These are phyloP conservation scores for Fusarium compactum DNA, from an alignment of 2,329 filamentous ascomycete species.

Conservation along the genomic window DNA sequence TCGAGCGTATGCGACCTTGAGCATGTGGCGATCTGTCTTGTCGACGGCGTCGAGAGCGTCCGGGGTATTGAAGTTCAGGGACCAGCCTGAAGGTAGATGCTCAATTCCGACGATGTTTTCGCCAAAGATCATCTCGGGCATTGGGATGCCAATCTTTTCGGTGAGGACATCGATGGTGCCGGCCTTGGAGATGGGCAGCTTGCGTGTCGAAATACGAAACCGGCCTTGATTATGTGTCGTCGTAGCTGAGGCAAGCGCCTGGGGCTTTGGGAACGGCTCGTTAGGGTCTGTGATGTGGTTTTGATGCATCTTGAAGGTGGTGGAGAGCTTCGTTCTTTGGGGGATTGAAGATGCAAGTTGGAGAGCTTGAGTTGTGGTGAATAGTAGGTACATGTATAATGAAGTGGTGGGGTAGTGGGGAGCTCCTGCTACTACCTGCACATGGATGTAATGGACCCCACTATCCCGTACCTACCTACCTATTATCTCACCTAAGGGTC, in stretches of 20 bases:
- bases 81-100: constrained; percentile 82
- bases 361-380: constrained; percentile 14
- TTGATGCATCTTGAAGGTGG: constrained; percentile 46
- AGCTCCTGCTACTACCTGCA: constrained; percentile 1
- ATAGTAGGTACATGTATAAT: background rate
- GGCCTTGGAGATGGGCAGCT: constrained; percentile 94
- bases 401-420: constrained; percentile 13
- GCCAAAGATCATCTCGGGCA: constrained; percentile 99
- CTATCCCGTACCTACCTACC: background rate
- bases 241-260: constrained; percentile 66
- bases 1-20: constrained; percentile 91
- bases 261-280: constrained; percentile 67
- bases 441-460: background rate
- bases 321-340: background rate
- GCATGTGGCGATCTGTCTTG: constrained; percentile 91
- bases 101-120: constrained; percentile 86
- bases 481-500: background rate
- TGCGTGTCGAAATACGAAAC: constrained; percentile 84
- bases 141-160: constrained; percentile 81
- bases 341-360: background rate
- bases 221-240: constrained; percentile 68
- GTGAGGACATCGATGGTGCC: constrained; percentile 90
- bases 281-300: constrained; percentile 57
- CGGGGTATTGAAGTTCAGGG: constrained; percentile 82
- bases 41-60: constrained; percentile 92